Percentiles rank a stretch among this genome's conserved stretches.
phyloP scores from a whole-genome alignment of 2,329 filamentous ascomycete species.

The Venturia nashicola region DNA sequence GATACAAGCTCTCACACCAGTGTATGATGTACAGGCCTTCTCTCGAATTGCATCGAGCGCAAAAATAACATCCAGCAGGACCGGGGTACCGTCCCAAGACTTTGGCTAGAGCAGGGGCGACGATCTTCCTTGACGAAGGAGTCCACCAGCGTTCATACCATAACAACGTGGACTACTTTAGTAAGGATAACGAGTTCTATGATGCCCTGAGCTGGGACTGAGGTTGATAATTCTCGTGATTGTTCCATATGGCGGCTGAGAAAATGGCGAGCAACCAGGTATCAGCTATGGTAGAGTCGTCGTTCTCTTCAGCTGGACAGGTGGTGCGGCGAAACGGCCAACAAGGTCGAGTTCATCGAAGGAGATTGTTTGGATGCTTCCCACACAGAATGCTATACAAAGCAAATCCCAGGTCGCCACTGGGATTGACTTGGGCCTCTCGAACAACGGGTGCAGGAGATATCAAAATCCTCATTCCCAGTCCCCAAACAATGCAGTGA shows the following conservation, averaged over 20 bases:
- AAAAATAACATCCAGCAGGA: background rate
- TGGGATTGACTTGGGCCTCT: background rate
- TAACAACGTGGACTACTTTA: background rate
- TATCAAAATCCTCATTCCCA: background rate
- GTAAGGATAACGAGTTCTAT: background rate
- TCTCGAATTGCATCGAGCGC: background rate
- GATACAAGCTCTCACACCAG: background rate
- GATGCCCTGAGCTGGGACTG: background rate
- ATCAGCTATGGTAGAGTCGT: background rate
- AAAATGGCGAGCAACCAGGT: background rate
- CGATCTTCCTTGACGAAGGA: background rate
- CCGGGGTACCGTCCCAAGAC: background rate
- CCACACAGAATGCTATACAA: background rate
- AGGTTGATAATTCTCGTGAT: background rate
- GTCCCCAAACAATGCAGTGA: background rate
- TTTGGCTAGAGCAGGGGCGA: background rate
- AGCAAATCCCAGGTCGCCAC: background rate
- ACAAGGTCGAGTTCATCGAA: background rate
- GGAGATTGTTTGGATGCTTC: background rate
- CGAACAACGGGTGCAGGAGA: too few relatives aligned
- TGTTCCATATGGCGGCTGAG: background rate
- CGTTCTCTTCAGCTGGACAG: background rate
- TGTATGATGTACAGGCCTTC: background rate
- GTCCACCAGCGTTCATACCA: too few relatives aligned
- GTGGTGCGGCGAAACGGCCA: background rate